Conservation (phyloP, 108 stramenopile genomes). For the Cyclotella baltica region DNA sequence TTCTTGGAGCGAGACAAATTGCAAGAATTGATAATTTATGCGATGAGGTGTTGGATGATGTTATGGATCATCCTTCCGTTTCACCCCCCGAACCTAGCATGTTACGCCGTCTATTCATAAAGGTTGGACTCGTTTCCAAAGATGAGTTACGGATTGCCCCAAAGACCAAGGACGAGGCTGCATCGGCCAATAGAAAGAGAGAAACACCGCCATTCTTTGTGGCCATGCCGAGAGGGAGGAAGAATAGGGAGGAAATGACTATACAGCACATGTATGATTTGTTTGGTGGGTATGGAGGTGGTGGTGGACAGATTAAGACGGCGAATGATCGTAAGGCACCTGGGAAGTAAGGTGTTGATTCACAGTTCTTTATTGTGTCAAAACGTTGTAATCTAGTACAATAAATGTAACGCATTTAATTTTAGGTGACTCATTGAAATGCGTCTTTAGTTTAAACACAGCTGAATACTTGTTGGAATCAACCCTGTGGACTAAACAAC, state of each 20-base stretch:
- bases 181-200: slow-evolving; percentile 26
- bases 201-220: slow-evolving; percentile 67
- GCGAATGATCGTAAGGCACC: slow-evolving; percentile 68
- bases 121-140: slow-evolving; percentile 35
- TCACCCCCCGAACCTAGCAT: slow-evolving; percentile 10
- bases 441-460: no score
- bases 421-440: no score
- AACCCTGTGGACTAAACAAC: no score
- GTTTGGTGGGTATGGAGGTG: slow-evolving; percentile 64
- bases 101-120: slow-evolving; percentile 37
- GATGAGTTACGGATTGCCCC: slow-evolving; percentile 46
- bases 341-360: slow-evolving; percentile 38
- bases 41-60: slow-evolving; percentile 59
- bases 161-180: background rate
- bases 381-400: no score
- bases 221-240: slow-evolving; percentile 65
- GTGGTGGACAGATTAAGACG: slow-evolving; percentile 64
- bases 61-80: slow-evolving; percentile 56
- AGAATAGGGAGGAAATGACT: slow-evolving; percentile 61
- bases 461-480: no score
- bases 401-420: no score
- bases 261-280: slow-evolving; percentile 71
- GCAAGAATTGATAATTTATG: slow-evolving; percentile 64
- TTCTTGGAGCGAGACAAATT: slow-evolving; percentile 57
- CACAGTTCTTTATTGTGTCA: no score